Percentiles rank a stretch among this genome's conserved stretches.
Evolutionary conservation across 805 yeast genomes (phyloP).

Genomic region (Wickerhamiella spandovensis): DNA sequence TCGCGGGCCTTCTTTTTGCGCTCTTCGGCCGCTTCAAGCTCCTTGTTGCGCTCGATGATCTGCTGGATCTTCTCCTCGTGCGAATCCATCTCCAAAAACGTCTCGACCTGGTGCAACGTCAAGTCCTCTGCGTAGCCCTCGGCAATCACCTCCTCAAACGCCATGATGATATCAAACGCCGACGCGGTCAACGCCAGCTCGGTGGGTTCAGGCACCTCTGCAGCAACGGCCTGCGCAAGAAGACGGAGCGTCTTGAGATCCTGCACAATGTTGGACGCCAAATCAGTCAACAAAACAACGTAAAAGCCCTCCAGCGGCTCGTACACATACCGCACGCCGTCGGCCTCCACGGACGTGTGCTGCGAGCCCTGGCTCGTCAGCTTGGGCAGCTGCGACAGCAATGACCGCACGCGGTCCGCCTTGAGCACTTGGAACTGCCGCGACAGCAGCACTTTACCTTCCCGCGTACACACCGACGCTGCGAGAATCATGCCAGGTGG

Average conservation of each 20-base stretch:
- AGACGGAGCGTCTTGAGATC: conserved; percentile 86
- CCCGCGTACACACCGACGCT: conserved; percentile 85
- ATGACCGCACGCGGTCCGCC: conserved; percentile 72
- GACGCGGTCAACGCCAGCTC: conserved; percentile 71
- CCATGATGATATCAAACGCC: conserved; percentile 79
- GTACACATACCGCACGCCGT: conserved; percentile 80
- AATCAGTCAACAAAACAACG: conserved; percentile 80
- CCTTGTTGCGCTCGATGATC: conserved; percentile 92
- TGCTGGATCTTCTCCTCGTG: conserved; percentile 98
- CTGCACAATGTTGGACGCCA: conserved; percentile 81
- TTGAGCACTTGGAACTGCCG: conserved; percentile 82
- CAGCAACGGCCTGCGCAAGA: conserved; percentile 69
- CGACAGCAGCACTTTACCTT: conserved; percentile 83
- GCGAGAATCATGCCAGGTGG: conserved; percentile 36
- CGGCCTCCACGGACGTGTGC: conserved; percentile 91
- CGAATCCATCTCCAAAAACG: conserved; percentile 92
- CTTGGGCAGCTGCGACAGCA: conserved; percentile 74
- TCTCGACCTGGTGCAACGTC: conserved; percentile 65
- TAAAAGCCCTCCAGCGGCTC: conserved; percentile 92
- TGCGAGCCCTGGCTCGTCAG: conserved; percentile 61
- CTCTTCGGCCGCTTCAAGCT: conserved; percentile 91
- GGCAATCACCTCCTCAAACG: conserved; percentile 86
- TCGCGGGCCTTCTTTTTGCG: conserved; percentile 91
- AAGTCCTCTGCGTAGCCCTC: conserved; percentile 85
- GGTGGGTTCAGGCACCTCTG: conserved; percentile 45